phyloP scores from a whole-genome alignment of 352 stramenopile species.

The Phytopythium montanum region DNA sequence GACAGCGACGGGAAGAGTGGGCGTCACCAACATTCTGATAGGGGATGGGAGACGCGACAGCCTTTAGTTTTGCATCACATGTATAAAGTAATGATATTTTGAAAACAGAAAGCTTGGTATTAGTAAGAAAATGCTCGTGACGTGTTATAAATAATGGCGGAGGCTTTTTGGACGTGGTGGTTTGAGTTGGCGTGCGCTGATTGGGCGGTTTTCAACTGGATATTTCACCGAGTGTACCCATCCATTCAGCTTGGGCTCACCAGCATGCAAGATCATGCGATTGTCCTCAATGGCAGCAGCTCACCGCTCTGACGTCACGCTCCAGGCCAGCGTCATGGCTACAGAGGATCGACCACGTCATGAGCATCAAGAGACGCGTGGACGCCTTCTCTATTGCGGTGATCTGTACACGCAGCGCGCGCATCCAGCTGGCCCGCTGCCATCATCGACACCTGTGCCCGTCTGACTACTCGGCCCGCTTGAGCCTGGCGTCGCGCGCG shows the following conservation, averaged over 20 bases:
- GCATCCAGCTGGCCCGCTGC: background rate
- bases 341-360: background rate
- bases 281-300: background rate
- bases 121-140: constrained; percentile 3
- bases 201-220: constrained; percentile 31
- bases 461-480: background rate
- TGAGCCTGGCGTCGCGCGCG: constrained; percentile 16
- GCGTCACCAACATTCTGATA: background rate
- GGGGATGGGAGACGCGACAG: background rate
- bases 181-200: constrained; percentile 49
- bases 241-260: background rate
- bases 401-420: background rate
- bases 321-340: background rate
- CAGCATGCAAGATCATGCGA: background rate
- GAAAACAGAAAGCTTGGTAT: constrained; percentile 1
- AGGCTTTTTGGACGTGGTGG: constrained; percentile 6
- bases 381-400: background rate
- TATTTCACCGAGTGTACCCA: background rate
- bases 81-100: background rate
- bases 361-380: background rate
- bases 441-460: constrained; percentile 13
- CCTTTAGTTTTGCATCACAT: background rate
- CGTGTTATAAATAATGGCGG: background rate
- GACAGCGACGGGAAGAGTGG: background rate
- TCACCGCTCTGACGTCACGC: background rate